phyloP scores from a whole-genome alignment of 805 yeast genomes.

The Candida chilensis region DNA sequence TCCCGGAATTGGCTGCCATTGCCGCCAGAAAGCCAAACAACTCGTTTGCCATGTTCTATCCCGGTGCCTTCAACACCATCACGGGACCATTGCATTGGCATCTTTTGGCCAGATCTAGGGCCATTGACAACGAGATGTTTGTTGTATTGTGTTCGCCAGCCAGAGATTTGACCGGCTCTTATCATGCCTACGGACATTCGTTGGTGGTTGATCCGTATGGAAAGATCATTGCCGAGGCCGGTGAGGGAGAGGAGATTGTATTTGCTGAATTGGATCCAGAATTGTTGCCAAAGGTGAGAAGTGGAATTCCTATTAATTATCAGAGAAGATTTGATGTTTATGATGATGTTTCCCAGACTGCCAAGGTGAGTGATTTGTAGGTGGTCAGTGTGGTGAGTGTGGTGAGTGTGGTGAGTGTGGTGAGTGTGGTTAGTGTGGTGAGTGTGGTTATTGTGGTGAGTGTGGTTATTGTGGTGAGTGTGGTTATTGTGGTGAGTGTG shows the following conservation, averaged over 20 bases:
- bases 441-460: too few species aligned
- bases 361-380: too few species aligned
- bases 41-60: slow-evolving; percentile 71
- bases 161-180: slow-evolving; percentile 52
- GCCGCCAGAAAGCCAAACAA: slow-evolving; percentile 55
- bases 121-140: slow-evolving; percentile 67
- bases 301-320: slow-evolving; percentile 55
- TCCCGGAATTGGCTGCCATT: slow-evolving; percentile 67
- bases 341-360: slow-evolving; percentile 25
- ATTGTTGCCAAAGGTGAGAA: slow-evolving; percentile 45
- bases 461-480: too few species aligned
- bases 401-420: too few species aligned
- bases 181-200: slow-evolving; percentile 64
- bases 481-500: too few species aligned
- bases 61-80: slow-evolving; percentile 79
- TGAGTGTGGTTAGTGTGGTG: too few species aligned
- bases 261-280: slow-evolving; percentile 68
- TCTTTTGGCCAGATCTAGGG: slow-evolving; percentile 60
- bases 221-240: slow-evolving; percentile 59
- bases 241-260: slow-evolving; percentile 67
- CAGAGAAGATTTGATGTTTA: slow-evolving; percentile 71
- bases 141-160: slow-evolving; percentile 85
- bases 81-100: slow-evolving; percentile 86
- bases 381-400: too few species aligned
- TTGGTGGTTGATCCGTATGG: slow-evolving; percentile 59